Conservation (phyloP, 441 rosid genomes). For the Heliophila coronopifolia region DNA sequence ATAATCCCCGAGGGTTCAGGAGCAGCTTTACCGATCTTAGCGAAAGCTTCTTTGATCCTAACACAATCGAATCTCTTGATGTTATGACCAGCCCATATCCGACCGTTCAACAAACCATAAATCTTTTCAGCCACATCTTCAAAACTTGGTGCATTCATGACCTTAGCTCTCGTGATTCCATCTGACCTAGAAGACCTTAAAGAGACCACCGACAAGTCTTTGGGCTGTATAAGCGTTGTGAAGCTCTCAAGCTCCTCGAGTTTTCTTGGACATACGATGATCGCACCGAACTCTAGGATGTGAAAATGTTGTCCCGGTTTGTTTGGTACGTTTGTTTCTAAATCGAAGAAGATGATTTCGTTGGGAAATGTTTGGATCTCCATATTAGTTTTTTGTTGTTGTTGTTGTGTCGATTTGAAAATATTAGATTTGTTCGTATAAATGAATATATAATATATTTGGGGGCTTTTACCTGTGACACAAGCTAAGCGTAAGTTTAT, state of each 20-base stretch:
- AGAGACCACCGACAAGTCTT: conserved; percentile 51
- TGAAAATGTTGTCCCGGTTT: conserved; percentile 51
- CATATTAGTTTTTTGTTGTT: conserved; percentile 3
- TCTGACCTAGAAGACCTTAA: conserved; percentile 47
- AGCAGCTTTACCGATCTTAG: conserved; percentile 48
- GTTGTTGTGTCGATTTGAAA: neutral
- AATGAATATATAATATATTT: conserved; percentile 7
- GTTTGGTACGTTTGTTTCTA: conserved; percentile 83
- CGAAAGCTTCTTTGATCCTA: conserved; percentile 78
- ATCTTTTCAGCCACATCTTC: conserved; percentile 68
- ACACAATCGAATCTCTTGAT: conserved; percentile 76
- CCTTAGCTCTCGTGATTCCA: conserved; percentile 67
- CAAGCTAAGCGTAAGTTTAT: conserved; percentile 45
- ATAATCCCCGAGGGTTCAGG: conserved; percentile 63
- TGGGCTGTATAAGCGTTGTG: conserved; percentile 68
- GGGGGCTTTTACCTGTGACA: conserved; percentile 38
- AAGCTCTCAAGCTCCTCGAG: conserved; percentile 65
- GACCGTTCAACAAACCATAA: conserved; percentile 53
- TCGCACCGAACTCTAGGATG: conserved; percentile 87
- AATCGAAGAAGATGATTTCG: conserved; percentile 77
- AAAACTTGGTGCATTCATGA: conserved; percentile 56
- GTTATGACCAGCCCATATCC: conserved; percentile 94
- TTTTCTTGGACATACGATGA: conserved; percentile 69
- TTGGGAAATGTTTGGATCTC: conserved; percentile 18
- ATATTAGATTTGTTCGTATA: neutral